Evolutionary conservation across 352 stramenopile species (phyloP), one percentile per base, ranked within the genome.

Genomic region (Pythium brachiatum): DNA sequence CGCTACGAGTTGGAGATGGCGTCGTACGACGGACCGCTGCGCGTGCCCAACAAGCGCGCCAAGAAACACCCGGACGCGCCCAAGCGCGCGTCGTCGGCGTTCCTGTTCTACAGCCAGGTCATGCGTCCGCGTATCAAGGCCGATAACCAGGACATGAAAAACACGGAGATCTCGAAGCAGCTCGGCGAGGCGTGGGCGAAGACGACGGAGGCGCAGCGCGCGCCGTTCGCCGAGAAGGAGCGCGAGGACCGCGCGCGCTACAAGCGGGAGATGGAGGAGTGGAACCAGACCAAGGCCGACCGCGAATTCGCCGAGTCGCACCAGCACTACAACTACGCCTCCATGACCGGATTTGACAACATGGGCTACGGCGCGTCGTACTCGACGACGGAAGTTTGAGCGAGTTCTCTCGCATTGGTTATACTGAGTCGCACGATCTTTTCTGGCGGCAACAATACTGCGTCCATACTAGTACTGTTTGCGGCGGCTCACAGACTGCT

Each of bases 11-110:
- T 92, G 62, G 94, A 99, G 75, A 98, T 97, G 79, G 77, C 91
- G n/a, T 80, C 83, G 5, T 95, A 95, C 64, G 93, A 98, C 53
- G 93, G 94, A 0, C 91, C 92, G 7, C 75, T 97, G 69, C 89
- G 93, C 27, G 86, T 97, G 41, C 78, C 84, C 15, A 96, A 97
- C 64, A 98, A 98, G 73, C 81, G 94, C 51, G 90, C 90, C 9
- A 98, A 98, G 83, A 98, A 98, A 69, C 83, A 98, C 75, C 90
- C 92, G 43, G 82, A 96, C 50, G 94, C 94, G 6, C 94, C 96
- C 7, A 98, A 98, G 73, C 86, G 95, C 29, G 91, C 95, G 7
- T 98, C 95, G 66, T 97, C 87, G 29, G 91, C 95, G 20, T 99
- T 98, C 66, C 78, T 98, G 9, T 98, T 96, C 74, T 98, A 97